Evolutionary conservation across 2,329 filamentous ascomycete species (phyloP).

Genomic region (Curvularia sp.): DNA sequence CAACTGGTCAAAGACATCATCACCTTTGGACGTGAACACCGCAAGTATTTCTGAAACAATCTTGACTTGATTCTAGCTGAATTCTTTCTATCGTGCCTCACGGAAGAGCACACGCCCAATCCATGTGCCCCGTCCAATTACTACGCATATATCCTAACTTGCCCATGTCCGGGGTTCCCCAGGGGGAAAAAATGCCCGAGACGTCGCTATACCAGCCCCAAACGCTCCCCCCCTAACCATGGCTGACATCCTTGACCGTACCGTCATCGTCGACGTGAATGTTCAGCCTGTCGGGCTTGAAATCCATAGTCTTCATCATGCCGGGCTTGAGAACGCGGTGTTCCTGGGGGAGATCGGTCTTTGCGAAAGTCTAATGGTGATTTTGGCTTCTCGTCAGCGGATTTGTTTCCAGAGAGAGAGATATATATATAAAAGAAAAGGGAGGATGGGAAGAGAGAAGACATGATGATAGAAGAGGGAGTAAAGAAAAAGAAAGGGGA

Average conservation of each 20-base stretch:
- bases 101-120: no score
- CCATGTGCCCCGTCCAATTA: no score
- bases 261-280: slow-evolving; percentile 59
- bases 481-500: neutral
- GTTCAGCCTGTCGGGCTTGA: slow-evolving; percentile 58
- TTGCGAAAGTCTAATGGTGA: slow-evolving; percentile 56
- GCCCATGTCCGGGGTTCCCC: no score
- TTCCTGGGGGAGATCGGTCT: slow-evolving; percentile 57
- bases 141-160: no score
- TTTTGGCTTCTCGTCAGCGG: neutral
- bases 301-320: slow-evolving; percentile 57
- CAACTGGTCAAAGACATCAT: no score
- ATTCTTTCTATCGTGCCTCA: no score
- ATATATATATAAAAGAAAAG: neutral
- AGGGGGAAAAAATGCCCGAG: no score
- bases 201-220: neutral
- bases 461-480: no score
- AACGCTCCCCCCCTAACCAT: slow-evolving; percentile 50
- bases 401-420: neutral
- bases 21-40: no score
- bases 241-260: slow-evolving; percentile 57
- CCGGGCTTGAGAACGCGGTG: slow-evolving; percentile 58
- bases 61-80: no score
- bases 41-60: no score
- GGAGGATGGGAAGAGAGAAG: no score